Conservation (phyloP, 2,329 filamentous ascomycete genomes). For the Chalaropsis ovoidea region DNA sequence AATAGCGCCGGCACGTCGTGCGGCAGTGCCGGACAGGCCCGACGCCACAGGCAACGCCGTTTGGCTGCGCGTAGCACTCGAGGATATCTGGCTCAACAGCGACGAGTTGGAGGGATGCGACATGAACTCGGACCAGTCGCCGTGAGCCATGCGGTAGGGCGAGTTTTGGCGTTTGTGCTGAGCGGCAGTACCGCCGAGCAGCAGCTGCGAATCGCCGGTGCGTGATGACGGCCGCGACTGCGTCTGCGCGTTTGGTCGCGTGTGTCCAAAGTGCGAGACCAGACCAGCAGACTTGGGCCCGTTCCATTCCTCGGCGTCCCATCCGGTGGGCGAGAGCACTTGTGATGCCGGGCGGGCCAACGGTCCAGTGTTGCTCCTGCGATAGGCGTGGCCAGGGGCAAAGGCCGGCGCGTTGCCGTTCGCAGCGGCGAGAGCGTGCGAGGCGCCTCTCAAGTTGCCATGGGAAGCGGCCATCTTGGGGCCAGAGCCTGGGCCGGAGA, state of each 20-base stretch:
- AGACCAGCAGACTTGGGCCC: not conserved
- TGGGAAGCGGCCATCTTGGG: constrained; percentile 11
- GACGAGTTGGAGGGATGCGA: constrained; percentile 18
- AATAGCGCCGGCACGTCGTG: not conserved
- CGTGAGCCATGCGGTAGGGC: constrained; percentile 12
- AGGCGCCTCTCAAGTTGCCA: constrained; percentile 15
- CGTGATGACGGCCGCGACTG: constrained; percentile 9
- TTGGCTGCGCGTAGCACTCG: constrained; percentile 8
- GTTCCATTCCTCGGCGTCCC: constrained; percentile 21
- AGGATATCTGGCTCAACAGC: not conserved
- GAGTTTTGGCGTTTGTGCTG: constrained; percentile 15
- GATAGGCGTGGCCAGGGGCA: not conserved
- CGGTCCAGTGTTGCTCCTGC: constrained; percentile 7
- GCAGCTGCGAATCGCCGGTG: constrained; percentile 4
- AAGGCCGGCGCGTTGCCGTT: not conserved
- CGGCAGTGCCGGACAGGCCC: not conserved
- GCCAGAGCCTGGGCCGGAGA: not conserved
- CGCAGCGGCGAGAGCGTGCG: not conserved
- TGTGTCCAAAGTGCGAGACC: constrained; percentile 1
- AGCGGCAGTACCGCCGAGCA: not conserved
- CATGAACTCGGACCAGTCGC: constrained; percentile 14
- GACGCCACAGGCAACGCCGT: constrained; percentile 1
- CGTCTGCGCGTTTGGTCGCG: not conserved
- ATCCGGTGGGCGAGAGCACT: constrained; percentile 1
- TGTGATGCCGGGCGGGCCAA: constrained; percentile 18